Base-by-base conservation (phyloP, 192 early-diverging fungal species). In the Anaeromyces robustus region DNA sequence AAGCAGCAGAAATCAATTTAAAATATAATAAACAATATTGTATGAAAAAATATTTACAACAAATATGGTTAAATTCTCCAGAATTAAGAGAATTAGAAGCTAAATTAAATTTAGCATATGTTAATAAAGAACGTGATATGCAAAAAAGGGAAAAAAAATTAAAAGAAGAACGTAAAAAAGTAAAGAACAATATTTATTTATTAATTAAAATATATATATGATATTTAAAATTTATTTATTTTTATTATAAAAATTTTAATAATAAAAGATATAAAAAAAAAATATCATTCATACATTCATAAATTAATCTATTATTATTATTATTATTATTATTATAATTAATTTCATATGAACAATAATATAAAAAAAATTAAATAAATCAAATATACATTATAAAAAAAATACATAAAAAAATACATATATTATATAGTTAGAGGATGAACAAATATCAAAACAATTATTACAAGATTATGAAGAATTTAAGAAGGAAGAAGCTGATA, bases 101-200 rank as follows among this genome's bases (percentile, higher is more conserved):
- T 77, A 91, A 91, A 85, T 86, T 91, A 79, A 88, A 89, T 79
- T 86, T 89, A 77, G 90, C 90, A 0, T 91, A 91, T 80, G 89
- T 88, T 86, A 91, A 91, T 83, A 89, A 90, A 80, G 89, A 90
- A 81, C 82, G 90, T 29, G 77, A 86, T 19, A 78, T 89, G 68
- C 90, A 91, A 83, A 80, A 84, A 90, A 83, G 85, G 90, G 77
- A 89, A 86, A 84, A 81, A 82, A 30, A 41, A 89, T 81, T 39
- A 83, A 13, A 41, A 78, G 29, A 80, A 86, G 79, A 77, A 77
- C 41, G 82, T 81, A 77, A 82, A 85, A 82, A 84, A n/a, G 78
- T 79, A 37, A 43, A n/a, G 26, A n/a, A 39, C 77, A 78, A 12
- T 12, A 29, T 30, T 30, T 29, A 7, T 30, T 7, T 7, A 30